A percentile compares a stretch with the other conserved stretches of the same genome.
Evolutionary conservation across 1,284 basidiomycete genomes (phyloP).

Genomic region (Singerocomus rubriflavus): DNA sequence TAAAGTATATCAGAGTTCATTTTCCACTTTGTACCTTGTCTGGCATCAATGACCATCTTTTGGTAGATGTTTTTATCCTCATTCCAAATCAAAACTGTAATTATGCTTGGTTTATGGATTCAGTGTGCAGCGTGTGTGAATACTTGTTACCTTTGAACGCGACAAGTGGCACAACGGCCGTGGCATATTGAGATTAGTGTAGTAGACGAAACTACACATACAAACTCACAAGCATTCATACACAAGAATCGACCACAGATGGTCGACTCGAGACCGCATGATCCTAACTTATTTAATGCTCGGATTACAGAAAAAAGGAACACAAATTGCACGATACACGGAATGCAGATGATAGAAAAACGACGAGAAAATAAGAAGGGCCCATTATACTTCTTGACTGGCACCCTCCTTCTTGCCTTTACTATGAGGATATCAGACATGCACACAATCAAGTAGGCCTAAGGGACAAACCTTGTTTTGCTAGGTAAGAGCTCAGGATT

Average conservation of each 20-base stretch:
- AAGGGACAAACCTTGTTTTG: constrained; percentile 37
- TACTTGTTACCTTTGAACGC: too few species aligned
- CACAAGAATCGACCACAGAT: neutral
- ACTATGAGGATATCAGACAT: constrained; percentile 17
- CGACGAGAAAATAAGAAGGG: constrained; percentile 17
- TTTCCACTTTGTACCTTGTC: too few species aligned
- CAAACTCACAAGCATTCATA: too few species aligned
- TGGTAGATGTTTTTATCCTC: too few species aligned
- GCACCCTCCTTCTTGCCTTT: constrained; percentile 35
- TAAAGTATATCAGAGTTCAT: too few species aligned
- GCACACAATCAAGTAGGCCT: neutral
- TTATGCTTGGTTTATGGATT: too few species aligned
- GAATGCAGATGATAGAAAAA: constrained; percentile 31
- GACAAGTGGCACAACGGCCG: too few species aligned
- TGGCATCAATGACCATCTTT: too few species aligned
- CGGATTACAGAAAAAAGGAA: constrained; percentile 18
- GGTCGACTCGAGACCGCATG: neutral
- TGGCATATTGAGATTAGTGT: neutral
- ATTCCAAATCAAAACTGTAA: too few species aligned
- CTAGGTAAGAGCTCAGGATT: constrained; percentile 47
- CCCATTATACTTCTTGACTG: constrained; percentile 32
- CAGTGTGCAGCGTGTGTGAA: too few species aligned
- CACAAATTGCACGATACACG: constrained; percentile 30
- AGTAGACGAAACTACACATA: neutral
- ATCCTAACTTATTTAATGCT: constrained; percentile 3